Evolutionary conservation across 345 rosid species (phyloP).

Genomic region (Pugionium dolabratum): DNA sequence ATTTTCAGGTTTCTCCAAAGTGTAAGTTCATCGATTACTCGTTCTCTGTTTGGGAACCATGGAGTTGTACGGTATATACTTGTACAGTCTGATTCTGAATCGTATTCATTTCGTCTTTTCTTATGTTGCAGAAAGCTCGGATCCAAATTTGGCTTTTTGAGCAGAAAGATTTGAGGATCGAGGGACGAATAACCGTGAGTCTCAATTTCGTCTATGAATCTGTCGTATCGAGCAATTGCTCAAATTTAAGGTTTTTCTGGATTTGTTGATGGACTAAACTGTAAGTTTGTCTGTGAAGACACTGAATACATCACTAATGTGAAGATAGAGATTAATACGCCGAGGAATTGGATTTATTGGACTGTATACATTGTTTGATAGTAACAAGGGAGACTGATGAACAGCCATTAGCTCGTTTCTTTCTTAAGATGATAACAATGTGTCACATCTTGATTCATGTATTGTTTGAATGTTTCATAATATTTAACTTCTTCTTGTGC

Average conservation of each 20-base stretch:
- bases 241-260: not conserved
- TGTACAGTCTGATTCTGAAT: not conserved
- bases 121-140: conserved; percentile 65
- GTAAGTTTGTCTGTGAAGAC: not conserved
- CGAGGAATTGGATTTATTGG: not conserved
- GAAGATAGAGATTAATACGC: not conserved
- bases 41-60: not conserved
- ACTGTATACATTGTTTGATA: not conserved
- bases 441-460: not conserved
- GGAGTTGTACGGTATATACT: not conserved
- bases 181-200: conserved; percentile 51
- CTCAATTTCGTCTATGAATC: not conserved
- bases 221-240: not conserved
- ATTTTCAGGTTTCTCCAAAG: conserved; percentile 93
- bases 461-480: not conserved
- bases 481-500: conserved; percentile 12
- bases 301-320: not conserved
- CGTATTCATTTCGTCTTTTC: not conserved
- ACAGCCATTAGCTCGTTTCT: not conserved
- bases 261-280: not conserved
- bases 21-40: conserved; percentile 43
- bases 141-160: conserved; percentile 90
- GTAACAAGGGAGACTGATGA: not conserved
- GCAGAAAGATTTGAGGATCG: conserved; percentile 84
- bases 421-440: not conserved